Percentiles rank a stretch among this genome's conserved stretches.
Conservation (phyloP, 1,139 yeast genomes). For the Meyerozyma elateridarum region DNA sequence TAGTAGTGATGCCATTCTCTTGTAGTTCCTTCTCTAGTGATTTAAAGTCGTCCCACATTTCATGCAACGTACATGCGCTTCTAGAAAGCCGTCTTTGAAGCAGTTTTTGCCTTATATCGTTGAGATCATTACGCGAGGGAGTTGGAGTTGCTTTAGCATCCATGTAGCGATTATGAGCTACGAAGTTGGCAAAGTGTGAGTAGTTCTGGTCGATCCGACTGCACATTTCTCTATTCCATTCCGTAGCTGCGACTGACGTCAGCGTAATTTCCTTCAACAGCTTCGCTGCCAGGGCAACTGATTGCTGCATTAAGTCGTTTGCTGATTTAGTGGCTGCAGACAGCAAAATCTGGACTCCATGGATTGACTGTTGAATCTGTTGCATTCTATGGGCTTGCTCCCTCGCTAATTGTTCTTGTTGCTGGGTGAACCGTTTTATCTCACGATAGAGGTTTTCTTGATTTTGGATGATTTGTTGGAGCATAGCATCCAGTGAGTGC, state of each 20-base stretch:
- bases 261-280: neutral
- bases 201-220: neutral
- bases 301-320: neutral
- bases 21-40: constrained; percentile 25
- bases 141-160: no score
- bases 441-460: constrained; percentile 12
- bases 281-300: neutral
- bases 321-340: constrained; percentile 13
- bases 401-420: constrained; percentile 18
- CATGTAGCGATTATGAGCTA: neutral
- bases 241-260: neutral
- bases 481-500: no score
- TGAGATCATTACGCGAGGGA: no score
- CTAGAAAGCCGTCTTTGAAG: constrained; percentile 26
- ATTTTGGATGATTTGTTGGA: constrained; percentile 7
- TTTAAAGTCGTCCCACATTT: constrained; percentile 39
- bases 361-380: constrained; percentile 17
- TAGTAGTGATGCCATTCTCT: constrained; percentile 25
- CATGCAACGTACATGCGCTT: constrained; percentile 30
- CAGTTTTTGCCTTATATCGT: constrained; percentile 16
- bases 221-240: neutral
- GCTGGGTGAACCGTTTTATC: constrained; percentile 15
- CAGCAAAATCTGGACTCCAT: constrained; percentile 19
- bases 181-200: neutral
- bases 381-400: constrained; percentile 19